Base-by-base conservation (phyloP, 345 rosid genomes). In the Brassica carinata region DNA sequence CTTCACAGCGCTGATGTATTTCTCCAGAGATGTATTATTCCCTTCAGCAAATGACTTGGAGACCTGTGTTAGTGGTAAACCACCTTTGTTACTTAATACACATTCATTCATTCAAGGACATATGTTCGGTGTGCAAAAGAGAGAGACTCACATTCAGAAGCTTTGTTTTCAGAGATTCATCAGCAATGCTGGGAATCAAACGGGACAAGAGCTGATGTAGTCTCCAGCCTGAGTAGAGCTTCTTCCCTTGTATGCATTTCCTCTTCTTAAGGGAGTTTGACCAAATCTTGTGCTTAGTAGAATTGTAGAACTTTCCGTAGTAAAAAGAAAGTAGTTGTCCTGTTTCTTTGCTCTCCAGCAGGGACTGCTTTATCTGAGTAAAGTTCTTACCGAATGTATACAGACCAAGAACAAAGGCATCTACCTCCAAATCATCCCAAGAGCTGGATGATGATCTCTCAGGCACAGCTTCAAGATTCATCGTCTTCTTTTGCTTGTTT, bases 181-280 rank as follows among this genome's bases (percentile, higher is more conserved):
- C 87, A 0, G 80, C 65, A 55, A 86, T 78, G 64, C 36, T 82
- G 4, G 85, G 82, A 76, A 81, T 86, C 84, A 92, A 77, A 76
- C 93, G 92, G 48, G 94, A 84, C 18, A 88, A 51, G 57, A 92
- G 80, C 77, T 79, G 86, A 19, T 90, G 86, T 64, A 83, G 87
- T 77, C 92, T 90, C 93, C 93, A 89, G 38, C 87, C 87, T 26
- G 89, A 77, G 83, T 89, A 89, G 18, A 89, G 83, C 77, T 85
- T 92, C 64, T 79, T 82, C 30, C 91, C 93, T 61, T 71, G 81
- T 55, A 83, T 66, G 10, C 86, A 82, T 73, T 81, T 90, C 26
- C 26, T 23, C 38, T 80, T 76, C 78, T 87, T 90, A 17, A 78
- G 82, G 64, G 84, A 74, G 67, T 53, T 75, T 66, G 85, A 86